These are phyloP conservation scores for Ambrosia trifida DNA, from an alignment of 129 eudicot species.

Conservation along the genomic window DNA sequence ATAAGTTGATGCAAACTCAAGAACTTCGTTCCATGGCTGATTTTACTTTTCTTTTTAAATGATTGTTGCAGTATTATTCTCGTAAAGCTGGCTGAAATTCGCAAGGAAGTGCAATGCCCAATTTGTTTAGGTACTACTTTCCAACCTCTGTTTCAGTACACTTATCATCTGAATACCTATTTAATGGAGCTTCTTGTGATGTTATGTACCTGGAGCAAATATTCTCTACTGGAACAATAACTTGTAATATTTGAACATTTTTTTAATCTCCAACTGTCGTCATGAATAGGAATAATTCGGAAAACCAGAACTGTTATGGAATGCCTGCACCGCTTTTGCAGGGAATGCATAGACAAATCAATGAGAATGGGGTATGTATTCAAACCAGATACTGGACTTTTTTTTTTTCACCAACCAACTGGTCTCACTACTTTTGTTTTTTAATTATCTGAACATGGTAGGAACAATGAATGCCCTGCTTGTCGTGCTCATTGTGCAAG, in stretches of 20 bases:
- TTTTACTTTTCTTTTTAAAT: conserved; percentile 6
- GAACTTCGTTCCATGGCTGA: not conserved
- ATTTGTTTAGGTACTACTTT: conserved; percentile 60
- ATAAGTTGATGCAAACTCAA: not conserved
- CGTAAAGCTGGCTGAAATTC: conserved; percentile 67
- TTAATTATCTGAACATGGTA: conserved; percentile 11
- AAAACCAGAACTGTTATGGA: conserved; percentile 98
- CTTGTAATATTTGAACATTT: too few relatives aligned
- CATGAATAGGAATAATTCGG: conserved; percentile 68
- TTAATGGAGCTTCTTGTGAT: too few relatives aligned
- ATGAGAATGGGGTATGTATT: conserved; percentile 83
- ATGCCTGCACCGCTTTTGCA: conserved; percentile 96
- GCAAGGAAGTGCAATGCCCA: conserved; percentile 94
- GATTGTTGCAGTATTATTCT: conserved; percentile 48
- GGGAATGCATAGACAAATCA: conserved; percentile 96
- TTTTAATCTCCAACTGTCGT: not conserved
- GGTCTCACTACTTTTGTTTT: too few relatives aligned
- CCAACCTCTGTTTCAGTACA: conserved; percentile 3
- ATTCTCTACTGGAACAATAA: too few relatives aligned
- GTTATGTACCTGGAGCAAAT: too few relatives aligned
- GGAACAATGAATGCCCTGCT: conserved; percentile 75
- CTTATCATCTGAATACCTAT: too few relatives aligned
- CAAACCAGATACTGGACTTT: not conserved
- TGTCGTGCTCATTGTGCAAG: conserved; percentile 78
- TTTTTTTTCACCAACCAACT: not conserved